Evolutionary conservation across 768 basidiomycete species (phyloP).

Genomic region (Suillus alpinus): DNA sequence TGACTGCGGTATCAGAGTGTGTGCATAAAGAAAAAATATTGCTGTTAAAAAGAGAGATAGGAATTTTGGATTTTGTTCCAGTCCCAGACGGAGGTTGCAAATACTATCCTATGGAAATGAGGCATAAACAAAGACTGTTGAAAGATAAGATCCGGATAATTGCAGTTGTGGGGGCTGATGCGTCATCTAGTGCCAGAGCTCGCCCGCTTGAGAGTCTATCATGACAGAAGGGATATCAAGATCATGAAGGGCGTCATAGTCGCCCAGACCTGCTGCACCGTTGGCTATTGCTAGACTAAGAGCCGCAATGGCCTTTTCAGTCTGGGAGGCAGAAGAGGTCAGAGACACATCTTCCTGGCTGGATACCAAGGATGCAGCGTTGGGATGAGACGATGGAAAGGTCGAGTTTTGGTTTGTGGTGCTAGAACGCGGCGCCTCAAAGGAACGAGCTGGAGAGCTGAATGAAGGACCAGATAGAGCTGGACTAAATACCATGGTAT

Average conservation of each 20-base stretch:
- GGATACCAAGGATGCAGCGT: slow-evolving; percentile 14
- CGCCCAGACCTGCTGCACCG: slow-evolving; percentile 57
- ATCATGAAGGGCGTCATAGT: slow-evolving; percentile 49
- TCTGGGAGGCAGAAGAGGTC: slow-evolving; percentile 38
- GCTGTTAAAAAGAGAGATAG: slow-evolving; percentile 21
- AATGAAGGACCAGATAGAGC: slow-evolving; percentile 18
- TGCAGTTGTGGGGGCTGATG: background rate
- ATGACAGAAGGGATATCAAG: slow-evolving; percentile 29
- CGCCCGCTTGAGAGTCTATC: slow-evolving; percentile 51
- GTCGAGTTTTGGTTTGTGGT: slow-evolving; percentile 7
- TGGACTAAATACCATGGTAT: slow-evolving; percentile 27
- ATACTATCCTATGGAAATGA: slow-evolving; percentile 18
- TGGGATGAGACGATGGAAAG: slow-evolving; percentile 7
- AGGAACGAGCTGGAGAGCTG: slow-evolving; percentile 12
- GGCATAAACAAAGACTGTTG: slow-evolving; percentile 18
- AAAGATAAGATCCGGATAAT: slow-evolving; percentile 7
- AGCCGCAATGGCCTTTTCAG: slow-evolving; percentile 61
- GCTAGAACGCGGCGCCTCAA: slow-evolving; percentile 8
- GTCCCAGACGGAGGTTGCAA: slow-evolving; percentile 17
- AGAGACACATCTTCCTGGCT: slow-evolving; percentile 5
- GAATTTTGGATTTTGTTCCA: slow-evolving; percentile 15
- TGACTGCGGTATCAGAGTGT: slow-evolving; percentile 18
- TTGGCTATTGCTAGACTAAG: slow-evolving; percentile 60
- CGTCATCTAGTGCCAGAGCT: slow-evolving; percentile 50
- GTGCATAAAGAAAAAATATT: slow-evolving; percentile 24